Evolutionary conservation across 1,284 basidiomycete species (phyloP).

Genomic region (Cryptococcus neoformans): DNA sequence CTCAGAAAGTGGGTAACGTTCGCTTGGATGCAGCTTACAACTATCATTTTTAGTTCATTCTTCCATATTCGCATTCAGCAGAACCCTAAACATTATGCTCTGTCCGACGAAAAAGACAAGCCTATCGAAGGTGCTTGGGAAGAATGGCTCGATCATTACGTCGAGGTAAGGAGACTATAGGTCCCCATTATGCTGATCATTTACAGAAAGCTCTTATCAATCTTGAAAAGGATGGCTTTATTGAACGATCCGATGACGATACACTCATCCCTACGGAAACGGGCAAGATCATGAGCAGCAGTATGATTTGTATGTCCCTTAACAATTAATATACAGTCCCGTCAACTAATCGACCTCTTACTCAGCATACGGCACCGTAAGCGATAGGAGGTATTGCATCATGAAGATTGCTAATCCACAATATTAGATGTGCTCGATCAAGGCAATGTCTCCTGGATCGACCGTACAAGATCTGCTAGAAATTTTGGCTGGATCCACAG

Average conservation of each 20-base stretch:
- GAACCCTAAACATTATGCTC: conserved; percentile 72
- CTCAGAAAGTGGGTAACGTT: conserved; percentile 53
- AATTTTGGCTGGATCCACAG: conserved; percentile 18
- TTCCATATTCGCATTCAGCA: conserved; percentile 76
- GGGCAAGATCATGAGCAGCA: conserved; percentile 40
- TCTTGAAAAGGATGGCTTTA: conserved; percentile 60
- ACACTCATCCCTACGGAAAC: conserved; percentile 6
- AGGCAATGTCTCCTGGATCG: conserved; percentile 13
- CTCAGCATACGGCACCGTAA: conserved; percentile 14
- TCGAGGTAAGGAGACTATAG: conserved; percentile 46
- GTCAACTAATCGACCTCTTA: background rate
- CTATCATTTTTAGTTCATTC: conserved; percentile 58
- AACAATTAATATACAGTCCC: background rate
- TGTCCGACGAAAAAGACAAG: conserved; percentile 39
- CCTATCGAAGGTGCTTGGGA: conserved; percentile 39
- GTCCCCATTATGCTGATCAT: background rate
- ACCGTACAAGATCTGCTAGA: conserved; percentile 22
- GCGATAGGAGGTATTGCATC: background rate
- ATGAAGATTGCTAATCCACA: background rate
- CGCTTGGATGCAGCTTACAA: background rate
- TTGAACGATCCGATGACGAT: conserved; percentile 49
- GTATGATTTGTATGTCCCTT: conserved; percentile 28
- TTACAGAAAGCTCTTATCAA: conserved; percentile 58
- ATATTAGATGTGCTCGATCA: conserved; percentile 24
- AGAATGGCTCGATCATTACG: conserved; percentile 70